A percentile compares a stretch with the other conserved stretches of the same genome.
These are phyloP conservation scores for Rhodosporidiobolus sp. DNA, from an alignment of 768 basidiomycete species.

Conservation along the genomic window DNA sequence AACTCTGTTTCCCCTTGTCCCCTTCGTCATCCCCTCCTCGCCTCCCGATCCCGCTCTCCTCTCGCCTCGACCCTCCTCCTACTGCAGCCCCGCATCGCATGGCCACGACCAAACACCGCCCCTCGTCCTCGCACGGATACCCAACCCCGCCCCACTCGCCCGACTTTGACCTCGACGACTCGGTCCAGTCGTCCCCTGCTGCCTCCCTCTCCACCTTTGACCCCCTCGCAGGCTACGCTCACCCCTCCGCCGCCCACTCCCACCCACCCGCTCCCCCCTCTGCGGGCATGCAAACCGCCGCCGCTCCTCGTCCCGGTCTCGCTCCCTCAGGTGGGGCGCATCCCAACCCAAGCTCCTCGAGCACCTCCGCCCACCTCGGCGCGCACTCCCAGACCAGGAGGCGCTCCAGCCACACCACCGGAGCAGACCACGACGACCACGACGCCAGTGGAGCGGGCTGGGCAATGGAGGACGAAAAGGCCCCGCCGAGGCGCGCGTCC, in stretches of 20 bases:
- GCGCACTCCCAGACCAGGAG: too few relatives aligned
- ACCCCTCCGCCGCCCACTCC: neutral
- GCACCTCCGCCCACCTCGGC: neutral
- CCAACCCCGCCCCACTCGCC: constrained; percentile 2
- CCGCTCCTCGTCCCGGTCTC: neutral
- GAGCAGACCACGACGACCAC: too few relatives aligned
- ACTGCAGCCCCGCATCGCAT: neutral
- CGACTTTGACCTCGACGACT: neutral
- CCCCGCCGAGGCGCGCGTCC: too few relatives aligned
- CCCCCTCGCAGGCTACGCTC: constrained; percentile 9
- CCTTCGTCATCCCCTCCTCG: too few relatives aligned
- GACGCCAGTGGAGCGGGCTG: too few relatives aligned
- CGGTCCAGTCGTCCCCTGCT: too few relatives aligned
- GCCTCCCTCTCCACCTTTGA: neutral
- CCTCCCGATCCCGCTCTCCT: too few relatives aligned
- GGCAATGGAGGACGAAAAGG: too few relatives aligned
- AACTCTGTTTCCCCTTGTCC: too few relatives aligned
- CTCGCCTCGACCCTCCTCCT: neutral
- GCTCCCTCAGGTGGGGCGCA: neutral
- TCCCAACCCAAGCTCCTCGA: neutral
- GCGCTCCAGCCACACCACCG: too few relatives aligned
- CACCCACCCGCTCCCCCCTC: neutral
- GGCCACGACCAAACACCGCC: neutral
- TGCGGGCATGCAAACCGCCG: neutral
- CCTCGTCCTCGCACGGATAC: neutral